A percentile compares a stretch with the other conserved stretches of the same genome.
These are phyloP conservation scores for Triticum timopheevii DNA, from an alignment of 176 grass and related monocot species.

Conservation along the genomic window DNA sequence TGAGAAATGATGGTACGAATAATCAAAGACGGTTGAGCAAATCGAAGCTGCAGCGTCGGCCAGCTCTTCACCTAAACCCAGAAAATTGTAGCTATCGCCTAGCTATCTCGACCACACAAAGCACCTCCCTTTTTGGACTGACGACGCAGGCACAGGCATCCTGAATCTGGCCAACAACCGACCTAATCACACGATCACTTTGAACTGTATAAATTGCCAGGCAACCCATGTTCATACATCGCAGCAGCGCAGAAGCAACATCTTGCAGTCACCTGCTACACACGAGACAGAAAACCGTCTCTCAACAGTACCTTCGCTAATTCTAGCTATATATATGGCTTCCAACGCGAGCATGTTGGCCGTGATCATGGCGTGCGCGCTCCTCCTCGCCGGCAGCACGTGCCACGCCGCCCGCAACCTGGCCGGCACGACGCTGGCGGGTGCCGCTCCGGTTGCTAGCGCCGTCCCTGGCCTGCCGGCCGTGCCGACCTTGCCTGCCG, in stretches of 20 bases:
- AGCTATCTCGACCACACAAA: neutral
- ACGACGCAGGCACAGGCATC: neutral
- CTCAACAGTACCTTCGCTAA: no score
- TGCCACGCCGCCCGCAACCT: slow-evolving; percentile 15
- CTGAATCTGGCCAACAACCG: neutral
- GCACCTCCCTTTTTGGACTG: neutral
- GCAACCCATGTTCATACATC: neutral
- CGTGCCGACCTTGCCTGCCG: neutral
- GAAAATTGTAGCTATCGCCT: no score
- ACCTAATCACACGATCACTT: neutral
- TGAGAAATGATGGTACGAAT: no score
- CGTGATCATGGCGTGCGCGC: slow-evolving; percentile 4
- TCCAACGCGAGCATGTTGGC: neutral
- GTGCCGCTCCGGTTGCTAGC: neutral
- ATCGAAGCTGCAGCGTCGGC: no score
- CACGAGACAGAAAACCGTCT: no score
- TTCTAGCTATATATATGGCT: neutral
- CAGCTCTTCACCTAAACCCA: no score
- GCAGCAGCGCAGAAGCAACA: neutral
- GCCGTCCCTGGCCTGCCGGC: neutral
- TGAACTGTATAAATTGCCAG: neutral
- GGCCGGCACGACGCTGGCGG: neutral
- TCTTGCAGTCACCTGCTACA: neutral
- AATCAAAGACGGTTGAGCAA: no score
- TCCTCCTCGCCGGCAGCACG: neutral